Evolutionary conservation across 352 stramenopile species (phyloP).

Genomic region (Phytophthora lateralis): DNA sequence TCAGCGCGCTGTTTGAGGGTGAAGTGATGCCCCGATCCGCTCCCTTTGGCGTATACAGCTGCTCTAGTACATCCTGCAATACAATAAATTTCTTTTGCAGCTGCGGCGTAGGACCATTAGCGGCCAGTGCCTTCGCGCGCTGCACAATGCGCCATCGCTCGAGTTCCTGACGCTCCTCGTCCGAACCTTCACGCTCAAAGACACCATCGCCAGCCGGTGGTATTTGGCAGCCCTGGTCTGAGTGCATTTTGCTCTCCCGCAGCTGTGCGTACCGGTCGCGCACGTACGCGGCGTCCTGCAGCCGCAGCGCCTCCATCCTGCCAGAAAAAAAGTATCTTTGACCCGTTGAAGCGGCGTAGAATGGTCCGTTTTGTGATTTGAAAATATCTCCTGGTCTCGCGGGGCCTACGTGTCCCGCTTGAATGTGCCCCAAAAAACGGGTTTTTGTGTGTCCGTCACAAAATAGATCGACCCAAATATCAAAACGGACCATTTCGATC

Average conservation of each 20-base stretch:
- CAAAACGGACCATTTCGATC: background rate
- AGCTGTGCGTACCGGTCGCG: constrained; percentile 52
- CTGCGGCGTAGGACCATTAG: constrained; percentile 24
- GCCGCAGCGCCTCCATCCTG: constrained; percentile 65
- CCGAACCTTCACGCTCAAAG: constrained; percentile 6
- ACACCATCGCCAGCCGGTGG: background rate
- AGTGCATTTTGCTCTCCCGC: constrained; percentile 16
- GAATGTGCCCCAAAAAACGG: too few relatives aligned
- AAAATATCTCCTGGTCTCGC: too few relatives aligned
- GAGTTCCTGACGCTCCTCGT: constrained; percentile 10
- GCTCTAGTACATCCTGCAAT: constrained; percentile 33
- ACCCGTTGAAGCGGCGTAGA: constrained; percentile 8
- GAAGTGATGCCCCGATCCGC: constrained; percentile 20
- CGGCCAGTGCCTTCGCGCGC: constrained; percentile 34
- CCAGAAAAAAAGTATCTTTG: constrained; percentile 21
- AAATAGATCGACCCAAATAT: background rate
- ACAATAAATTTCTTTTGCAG: constrained; percentile 52
- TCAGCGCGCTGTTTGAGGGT: constrained; percentile 16
- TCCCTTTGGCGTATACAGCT: constrained; percentile 28
- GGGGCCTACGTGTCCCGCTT: too few relatives aligned
- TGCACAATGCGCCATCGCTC: constrained; percentile 27
- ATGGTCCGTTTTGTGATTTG: background rate
- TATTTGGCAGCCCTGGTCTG: background rate
- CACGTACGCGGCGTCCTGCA: constrained; percentile 54
- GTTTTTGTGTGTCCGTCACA: too few relatives aligned